A percentile compares a stretch with the other conserved stretches of the same genome.
Conservation (phyloP, 441 rosid species). For the Sinapis alba region DNA sequence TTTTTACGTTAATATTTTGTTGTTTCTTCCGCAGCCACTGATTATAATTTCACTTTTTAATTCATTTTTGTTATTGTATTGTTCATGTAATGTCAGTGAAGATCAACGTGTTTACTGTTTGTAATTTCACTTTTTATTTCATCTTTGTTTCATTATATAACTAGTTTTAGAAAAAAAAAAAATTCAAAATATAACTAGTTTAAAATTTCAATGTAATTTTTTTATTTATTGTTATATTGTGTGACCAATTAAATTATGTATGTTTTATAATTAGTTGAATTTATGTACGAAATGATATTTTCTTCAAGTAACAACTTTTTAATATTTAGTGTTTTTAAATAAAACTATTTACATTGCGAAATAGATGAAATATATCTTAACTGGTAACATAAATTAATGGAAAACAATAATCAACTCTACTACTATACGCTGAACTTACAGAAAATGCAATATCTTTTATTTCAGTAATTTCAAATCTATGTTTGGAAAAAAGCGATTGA, state of each 20-base stretch:
- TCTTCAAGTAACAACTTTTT: no score
- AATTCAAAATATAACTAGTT: no score
- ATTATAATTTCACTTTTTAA: background rate
- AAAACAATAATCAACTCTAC: background rate
- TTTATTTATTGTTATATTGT: no score
- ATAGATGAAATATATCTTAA: background rate
- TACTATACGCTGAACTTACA: background rate
- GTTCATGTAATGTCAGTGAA: background rate
- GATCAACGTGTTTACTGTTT: conserved; percentile 24
- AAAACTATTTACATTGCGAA: no score
- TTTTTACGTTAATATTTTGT: conserved; percentile 6
- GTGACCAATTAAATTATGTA: no score
- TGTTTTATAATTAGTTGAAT: no score
- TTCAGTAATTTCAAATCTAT: background rate
- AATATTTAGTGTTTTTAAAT: no score
- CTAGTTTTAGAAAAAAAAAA: no score
- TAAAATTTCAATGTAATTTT: no score
- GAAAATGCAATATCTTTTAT: background rate
- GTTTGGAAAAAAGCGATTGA: background rate
- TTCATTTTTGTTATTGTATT: background rate
- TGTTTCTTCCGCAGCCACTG: conserved; percentile 37
- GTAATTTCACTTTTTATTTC: no score
- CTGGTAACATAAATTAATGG: background rate
- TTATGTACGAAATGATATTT: no score
- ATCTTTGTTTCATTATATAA: no score